Conservation (phyloP, 768 basidiomycete species). For the Mycena metata region DNA sequence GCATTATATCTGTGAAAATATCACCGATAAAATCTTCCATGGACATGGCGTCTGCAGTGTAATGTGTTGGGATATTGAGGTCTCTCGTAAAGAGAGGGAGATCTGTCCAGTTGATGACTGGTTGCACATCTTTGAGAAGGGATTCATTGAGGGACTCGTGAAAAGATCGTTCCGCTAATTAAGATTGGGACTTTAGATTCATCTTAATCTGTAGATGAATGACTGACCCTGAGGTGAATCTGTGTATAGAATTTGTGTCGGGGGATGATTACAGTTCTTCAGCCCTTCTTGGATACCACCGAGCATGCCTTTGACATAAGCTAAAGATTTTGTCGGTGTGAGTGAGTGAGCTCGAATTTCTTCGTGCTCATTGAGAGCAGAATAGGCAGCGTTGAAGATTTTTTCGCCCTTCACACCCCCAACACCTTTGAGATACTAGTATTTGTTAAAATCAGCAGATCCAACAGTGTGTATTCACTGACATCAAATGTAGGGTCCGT, state of each 20-base stretch:
- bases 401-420: constrained; percentile 2
- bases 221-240: constrained; percentile 9
- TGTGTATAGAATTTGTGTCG: constrained; percentile 3
- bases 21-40: background rate
- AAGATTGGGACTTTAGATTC: background rate
- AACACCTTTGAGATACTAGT: constrained; percentile 1
- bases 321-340: background rate
- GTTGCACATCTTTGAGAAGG: background rate
- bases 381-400: constrained; percentile 6
- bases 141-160: constrained; percentile 7
- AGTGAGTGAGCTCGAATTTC: background rate
- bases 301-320: constrained; percentile 2
- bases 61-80: background rate
- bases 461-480: background rate
- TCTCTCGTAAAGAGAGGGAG: background rate
- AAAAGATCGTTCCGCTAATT: constrained; percentile 4
- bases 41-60: background rate
- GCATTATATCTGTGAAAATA: too few relatives aligned
- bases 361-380: background rate
- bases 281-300: background rate
- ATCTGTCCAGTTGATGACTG: constrained; percentile 1
- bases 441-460: background rate
- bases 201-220: too few relatives aligned
- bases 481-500: background rate
- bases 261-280: background rate